phyloP scores from a whole-genome alignment of 106 monocot genomes.

The Narthecium ossifragum region DNA sequence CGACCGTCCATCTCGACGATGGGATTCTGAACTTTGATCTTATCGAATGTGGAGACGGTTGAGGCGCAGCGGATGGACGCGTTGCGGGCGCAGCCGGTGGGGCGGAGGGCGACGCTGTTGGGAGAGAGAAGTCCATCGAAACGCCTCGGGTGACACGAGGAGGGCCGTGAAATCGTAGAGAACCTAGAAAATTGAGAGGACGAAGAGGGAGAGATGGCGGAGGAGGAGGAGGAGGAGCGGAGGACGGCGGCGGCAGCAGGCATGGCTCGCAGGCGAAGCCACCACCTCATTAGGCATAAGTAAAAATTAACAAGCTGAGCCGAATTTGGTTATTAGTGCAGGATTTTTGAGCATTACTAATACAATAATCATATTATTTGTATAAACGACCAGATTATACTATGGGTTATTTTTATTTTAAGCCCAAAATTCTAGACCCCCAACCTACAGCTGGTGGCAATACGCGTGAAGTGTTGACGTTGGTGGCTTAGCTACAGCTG shows the following conservation, averaged over 20 bases:
- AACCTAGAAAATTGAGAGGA: too few species aligned
- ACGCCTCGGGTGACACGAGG: neutral
- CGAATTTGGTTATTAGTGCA: too few species aligned
- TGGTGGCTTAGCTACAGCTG: too few species aligned
- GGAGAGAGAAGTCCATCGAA: slow-evolving; percentile 9
- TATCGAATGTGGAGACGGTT: slow-evolving; percentile 22
- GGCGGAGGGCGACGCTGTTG: neutral
- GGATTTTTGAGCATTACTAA: too few species aligned
- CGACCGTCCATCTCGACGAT: slow-evolving; percentile 88
- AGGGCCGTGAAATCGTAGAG: too few species aligned
- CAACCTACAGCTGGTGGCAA: too few species aligned
- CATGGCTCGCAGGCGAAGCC: slow-evolving; percentile 5
- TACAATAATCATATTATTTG: too few species aligned
- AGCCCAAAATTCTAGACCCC: too few species aligned
- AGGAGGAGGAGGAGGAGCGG: neutral
- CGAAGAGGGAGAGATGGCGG: neutral
- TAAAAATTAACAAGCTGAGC: too few species aligned
- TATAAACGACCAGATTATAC: too few species aligned
- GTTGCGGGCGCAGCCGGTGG: neutral
- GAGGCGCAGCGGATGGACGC: slow-evolving; percentile 36
- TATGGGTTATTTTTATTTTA: too few species aligned
- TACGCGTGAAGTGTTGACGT: too few species aligned
- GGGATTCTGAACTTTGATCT: slow-evolving; percentile 64
- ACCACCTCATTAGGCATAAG: neutral
- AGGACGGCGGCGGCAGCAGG: slow-evolving; percentile 1